Evolutionary conservation across 306 rosid species (phyloP), one percentile per base, ranked within the genome.

Genomic region (Datisca glomerata): DNA sequence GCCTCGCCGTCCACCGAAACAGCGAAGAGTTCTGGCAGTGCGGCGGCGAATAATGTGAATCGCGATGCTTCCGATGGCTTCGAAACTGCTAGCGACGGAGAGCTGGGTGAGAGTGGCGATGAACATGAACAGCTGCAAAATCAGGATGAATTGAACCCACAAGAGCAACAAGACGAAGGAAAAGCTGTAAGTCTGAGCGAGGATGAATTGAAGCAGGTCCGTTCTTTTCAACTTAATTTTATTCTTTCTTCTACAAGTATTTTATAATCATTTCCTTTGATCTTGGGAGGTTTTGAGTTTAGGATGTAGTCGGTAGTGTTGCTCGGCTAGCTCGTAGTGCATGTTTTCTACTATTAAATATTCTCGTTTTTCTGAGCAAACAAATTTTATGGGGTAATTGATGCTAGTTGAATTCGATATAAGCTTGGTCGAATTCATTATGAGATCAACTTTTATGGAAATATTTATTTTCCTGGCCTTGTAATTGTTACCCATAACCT

Each of bases 21-120:
- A 41, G 7, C 59, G 50, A 7, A 51, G 36, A 47, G 16, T 19
- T 38, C 61, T 3, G 12, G 36, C 6, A 12, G 16, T 8, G 44
- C 63, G 3, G 21, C 55, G 4, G n/a, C 60, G 9, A 33, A 18
- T 4, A 50, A 53, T 18, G 40, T 14, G 22, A 39, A 21, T 27
- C 53, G 45, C 20, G 51, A 62, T 12, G 56, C 58, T 16, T 42
- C 61, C 46, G 83, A 75, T 17, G 79, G 76, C 35, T 75, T 67
- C 35, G 79, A 76, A 57, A 76, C 84, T 14, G 79, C 79, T 28
- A 76, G 79, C 52, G 79, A 76, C 6, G 67, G 70, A 18, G 79
- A 76, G 12, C 55, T 76, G 16, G 69, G 66, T 15, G 51, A 38
- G 32, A 57, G 53, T 29, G 65, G 42, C 39, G 57, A 25, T 4